Base-by-base conservation (phyloP, 2,329 filamentous ascomycete genomes). In the Pyrenochaeta sp. region DNA sequence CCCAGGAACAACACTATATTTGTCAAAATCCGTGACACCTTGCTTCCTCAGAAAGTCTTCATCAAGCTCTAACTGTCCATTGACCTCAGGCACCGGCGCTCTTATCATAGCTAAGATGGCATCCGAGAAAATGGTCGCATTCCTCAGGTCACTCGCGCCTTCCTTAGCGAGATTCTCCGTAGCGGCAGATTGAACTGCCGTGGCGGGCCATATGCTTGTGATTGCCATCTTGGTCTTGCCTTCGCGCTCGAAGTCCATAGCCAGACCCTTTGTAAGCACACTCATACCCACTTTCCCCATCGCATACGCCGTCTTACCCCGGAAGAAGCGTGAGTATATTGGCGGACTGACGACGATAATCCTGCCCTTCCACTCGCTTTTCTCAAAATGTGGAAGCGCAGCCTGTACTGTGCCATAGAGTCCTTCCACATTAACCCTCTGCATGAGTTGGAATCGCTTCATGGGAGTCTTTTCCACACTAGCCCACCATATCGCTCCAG, bases 251-350 rank as follows among this genome's bases (percentile, higher is more conserved):
- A 90, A 91, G 65, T 96, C 92, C 88, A 95, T 91, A 0, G 89
- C 90, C 12, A 96, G 78, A 0, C 91, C 92, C 71, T 91, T 91
- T 0, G 89, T 91, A 39, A 96, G 72, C 3, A 94, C 89, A 65
- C 85, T 90, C 91, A 96, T 96, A 39, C 82, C 90, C 2, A 94
- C 83, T 71, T 95, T 95, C 58, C 82, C 83, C 76, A 87, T 84
- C 0, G 92, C 90, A 76, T 96, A 96, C 12, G 89, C 90, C 1
- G 91, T 90, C 82, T 96, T 96, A 10, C 91, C 92, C 18, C 90
- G 79, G 74, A 95, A 93, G 75, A 96, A 96, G 27, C 92, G 83
- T 58, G 86, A 90, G 75, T 96, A 96, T 51, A 96, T 93, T 1
- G 91, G 91, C 20, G 92, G 92, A 67, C 87, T 90, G 49, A 96